A percentile compares a stretch with the other conserved stretches of the same genome.
Evolutionary conservation across 2,329 filamentous ascomycete genomes (phyloP).

Genomic region (Cytospora leucostoma): DNA sequence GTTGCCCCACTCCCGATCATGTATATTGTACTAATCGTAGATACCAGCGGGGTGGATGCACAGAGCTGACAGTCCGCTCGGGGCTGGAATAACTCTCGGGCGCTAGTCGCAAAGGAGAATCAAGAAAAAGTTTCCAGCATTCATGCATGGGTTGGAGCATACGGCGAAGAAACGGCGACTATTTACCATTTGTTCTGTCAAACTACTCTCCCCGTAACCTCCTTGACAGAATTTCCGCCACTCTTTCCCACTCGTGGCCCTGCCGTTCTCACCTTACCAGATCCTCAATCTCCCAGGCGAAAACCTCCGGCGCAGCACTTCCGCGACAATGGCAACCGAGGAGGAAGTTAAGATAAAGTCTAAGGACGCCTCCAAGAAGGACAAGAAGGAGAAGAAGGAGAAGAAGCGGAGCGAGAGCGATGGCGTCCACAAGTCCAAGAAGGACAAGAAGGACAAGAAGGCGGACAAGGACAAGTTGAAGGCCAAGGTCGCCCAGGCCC

Average conservation of each 20-base stretch:
- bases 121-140: slow-evolving; percentile 24
- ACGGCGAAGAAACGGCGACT: background rate
- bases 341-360: slow-evolving; percentile 50
- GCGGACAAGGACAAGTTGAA: slow-evolving; percentile 73
- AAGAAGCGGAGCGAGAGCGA: slow-evolving; percentile 56
- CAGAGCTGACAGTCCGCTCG: slow-evolving; percentile 3
- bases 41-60: background rate
- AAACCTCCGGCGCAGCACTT: background rate
- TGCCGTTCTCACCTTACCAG: background rate
- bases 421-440: slow-evolving; percentile 56
- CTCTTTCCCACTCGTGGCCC: background rate
- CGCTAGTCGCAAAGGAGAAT: slow-evolving; percentile 19
- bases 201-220: background rate
- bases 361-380: slow-evolving; percentile 40
- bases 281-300: background rate
- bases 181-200: background rate
- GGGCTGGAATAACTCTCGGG: slow-evolving; percentile 26
- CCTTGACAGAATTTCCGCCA: background rate
- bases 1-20: background rate
- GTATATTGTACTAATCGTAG: background rate
- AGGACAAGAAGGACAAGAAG: slow-evolving; percentile 68
- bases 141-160: background rate
- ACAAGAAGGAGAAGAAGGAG: slow-evolving; percentile 61
- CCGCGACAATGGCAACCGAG: slow-evolving; percentile 47
- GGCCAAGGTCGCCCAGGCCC: slow-evolving; percentile 56